Base-by-base conservation (phyloP, 1,284 basidiomycete species). In the Ustilago shanxiensis region DNA sequence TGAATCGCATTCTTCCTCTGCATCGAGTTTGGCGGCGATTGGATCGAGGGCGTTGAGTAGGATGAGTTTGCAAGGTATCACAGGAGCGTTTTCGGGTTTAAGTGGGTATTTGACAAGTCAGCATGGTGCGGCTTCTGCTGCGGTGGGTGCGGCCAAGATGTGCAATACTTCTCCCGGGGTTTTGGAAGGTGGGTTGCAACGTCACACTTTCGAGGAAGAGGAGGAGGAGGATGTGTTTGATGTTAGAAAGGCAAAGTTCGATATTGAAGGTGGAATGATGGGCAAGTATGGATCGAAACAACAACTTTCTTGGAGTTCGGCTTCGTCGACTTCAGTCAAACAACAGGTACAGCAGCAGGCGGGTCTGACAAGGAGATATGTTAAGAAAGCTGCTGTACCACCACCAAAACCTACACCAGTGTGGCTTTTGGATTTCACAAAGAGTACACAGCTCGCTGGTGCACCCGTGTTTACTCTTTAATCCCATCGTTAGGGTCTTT, bases 101-200 rank as follows among this genome's bases (percentile, higher is more conserved):
- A 75, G 80, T 20, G 79, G 80, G 9, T 82, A 82, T 24, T 31
- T 79, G 53, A 71, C 79, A 3, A 76, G 68, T 33, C 69, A 78
- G 47, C 44, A 45, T n/a, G 67, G 68, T 10, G 69, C 72, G 1
- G 66, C 77, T 7, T 60, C 31, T 18, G 67, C 66, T 4, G 76
- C 72, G 5, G 72, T 68, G 1, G 54, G 66, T 2, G 76, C 76
- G 11, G 75, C 74, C 0, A 73, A 70, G 65, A 79, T 79, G 73
- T 79, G 79, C 74, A 60, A 54, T n/a, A n/a, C 52, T 16, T 20
- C 41, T 13, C 16, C 41, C 18, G 39, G 22, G 16, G 56, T 7
- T 1, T 20, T 55, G 18, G 56, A 58, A 26, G 39, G 20, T 8
- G 29, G 44, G 11, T 49, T 58, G 35, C 54, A 56, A 37, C 31